Evolutionary conservation across 2,329 filamentous ascomycete species (phyloP).

Genomic region (Venturia effusa): DNA sequence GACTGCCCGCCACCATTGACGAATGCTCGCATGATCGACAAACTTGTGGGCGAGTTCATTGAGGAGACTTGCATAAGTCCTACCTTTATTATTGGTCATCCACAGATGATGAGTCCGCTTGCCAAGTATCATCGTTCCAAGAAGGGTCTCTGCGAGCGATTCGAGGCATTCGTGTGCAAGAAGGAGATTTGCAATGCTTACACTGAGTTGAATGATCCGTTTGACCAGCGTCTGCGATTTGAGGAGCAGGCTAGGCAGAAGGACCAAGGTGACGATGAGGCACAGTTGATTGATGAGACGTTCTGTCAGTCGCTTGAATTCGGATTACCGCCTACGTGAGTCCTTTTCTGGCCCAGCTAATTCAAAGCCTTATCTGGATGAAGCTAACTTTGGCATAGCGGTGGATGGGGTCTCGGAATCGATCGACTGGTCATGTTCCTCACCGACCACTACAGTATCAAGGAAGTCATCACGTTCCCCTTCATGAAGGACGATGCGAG

Average conservation of each 20-base stretch:
- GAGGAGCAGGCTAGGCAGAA: slow-evolving; percentile 96
- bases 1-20: slow-evolving; percentile 85
- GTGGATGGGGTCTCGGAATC: slow-evolving; percentile 90
- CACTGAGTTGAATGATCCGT: slow-evolving; percentile 93
- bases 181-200: slow-evolving; percentile 97
- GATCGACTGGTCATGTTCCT: slow-evolving; percentile 90
- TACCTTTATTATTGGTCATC: slow-evolving; percentile 81
- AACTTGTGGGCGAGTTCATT: slow-evolving; percentile 79
- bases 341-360: neutral
- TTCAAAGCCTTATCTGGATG: too few species aligned
- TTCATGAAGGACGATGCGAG: slow-evolving; percentile 84
- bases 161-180: slow-evolving; percentile 94
- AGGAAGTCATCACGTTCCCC: slow-evolving; percentile 92
- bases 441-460: slow-evolving; percentile 90
- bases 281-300: slow-evolving; percentile 89
- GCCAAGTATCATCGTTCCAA: slow-evolving; percentile 85
- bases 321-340: slow-evolving; percentile 58
- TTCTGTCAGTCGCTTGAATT: slow-evolving; percentile 88
- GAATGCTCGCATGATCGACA: slow-evolving; percentile 93
- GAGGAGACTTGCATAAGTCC: slow-evolving; percentile 90
- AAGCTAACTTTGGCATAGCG: slow-evolving; percentile 58
- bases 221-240: slow-evolving; percentile 80
- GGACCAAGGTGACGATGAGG: slow-evolving; percentile 93
- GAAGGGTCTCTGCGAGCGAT: slow-evolving; percentile 85
- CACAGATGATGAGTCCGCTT: slow-evolving; percentile 77